Conservation (phyloP, 208 protist genomes). For the Tritrichomonas musculus region DNA sequence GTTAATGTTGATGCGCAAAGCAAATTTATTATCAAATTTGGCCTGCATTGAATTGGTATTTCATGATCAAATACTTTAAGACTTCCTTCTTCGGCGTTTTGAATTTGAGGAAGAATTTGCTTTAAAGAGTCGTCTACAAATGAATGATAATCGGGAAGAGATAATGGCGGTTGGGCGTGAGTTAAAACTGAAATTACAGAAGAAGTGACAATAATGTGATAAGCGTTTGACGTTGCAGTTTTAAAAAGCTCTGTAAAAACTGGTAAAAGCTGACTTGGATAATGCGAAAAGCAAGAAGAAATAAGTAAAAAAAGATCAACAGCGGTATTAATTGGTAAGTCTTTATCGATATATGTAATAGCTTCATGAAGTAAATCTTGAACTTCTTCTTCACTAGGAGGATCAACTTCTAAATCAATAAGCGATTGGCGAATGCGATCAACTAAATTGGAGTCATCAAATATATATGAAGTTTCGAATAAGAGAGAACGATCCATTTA, state of each 20-base stretch:
- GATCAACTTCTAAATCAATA: background rate
- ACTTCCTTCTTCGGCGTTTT: background rate
- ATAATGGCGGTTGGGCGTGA: background rate
- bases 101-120: background rate
- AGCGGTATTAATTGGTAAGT: background rate
- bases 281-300: background rate
- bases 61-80: background rate
- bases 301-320: background rate
- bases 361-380: background rate
- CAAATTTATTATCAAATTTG: background rate
- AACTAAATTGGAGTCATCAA: background rate
- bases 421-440: background rate
- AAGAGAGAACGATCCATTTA: background rate
- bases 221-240: background rate
- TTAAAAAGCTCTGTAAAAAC: background rate
- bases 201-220: background rate
- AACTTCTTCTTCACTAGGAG: background rate
- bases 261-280: background rate
- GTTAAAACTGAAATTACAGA: background rate
- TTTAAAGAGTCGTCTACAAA: background rate
- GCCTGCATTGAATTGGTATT: background rate
- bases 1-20: background rate
- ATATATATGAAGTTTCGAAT: background rate
- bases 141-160: background rate
- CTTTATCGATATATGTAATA: background rate